Evolutionary conservation across 495 filamentous ascomycete species (phyloP).

Genomic region (Penicillium steckii): DNA sequence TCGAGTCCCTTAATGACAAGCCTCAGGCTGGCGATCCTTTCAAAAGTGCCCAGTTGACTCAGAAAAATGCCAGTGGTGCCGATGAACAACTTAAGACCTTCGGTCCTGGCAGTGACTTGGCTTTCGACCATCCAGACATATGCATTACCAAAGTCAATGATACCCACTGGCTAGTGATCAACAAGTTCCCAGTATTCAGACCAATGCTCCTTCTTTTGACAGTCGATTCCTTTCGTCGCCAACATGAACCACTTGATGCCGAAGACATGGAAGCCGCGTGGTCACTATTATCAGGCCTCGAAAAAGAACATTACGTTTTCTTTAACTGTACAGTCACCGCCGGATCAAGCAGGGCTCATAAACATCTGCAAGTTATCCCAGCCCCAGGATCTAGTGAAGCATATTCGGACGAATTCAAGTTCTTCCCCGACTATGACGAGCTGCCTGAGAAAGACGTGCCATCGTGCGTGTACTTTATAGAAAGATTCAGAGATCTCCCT

Average conservation of each 20-base stretch:
- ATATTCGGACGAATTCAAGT: conserved; percentile 11
- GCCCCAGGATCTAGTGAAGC: conserved; percentile 9
- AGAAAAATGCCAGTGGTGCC: neutral
- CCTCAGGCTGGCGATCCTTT: conserved; percentile 10
- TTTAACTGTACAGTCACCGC: conserved; percentile 38
- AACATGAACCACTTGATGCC: conserved; percentile 24
- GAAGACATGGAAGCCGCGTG: conserved; percentile 23
- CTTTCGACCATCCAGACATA: conserved; percentile 14
- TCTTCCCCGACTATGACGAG: conserved; percentile 11
- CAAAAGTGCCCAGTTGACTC: neutral
- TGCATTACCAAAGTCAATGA: conserved; percentile 10
- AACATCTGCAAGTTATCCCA: conserved; percentile 43
- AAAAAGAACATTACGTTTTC: conserved; percentile 22
- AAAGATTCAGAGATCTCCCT: conserved; percentile 1
- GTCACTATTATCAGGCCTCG: conserved; percentile 12
- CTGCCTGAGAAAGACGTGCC: neutral
- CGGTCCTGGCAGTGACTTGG: conserved; percentile 15
- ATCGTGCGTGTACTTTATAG: conserved; percentile 8
- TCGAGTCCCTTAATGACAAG: conserved; percentile 5
- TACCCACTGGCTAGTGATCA: conserved; percentile 36
- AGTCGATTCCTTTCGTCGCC: conserved; percentile 34
- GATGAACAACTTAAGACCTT: neutral
- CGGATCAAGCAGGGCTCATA: conserved; percentile 43
- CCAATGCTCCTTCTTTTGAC: conserved; percentile 42
- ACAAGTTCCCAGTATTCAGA: conserved; percentile 40